Percentiles rank a stretch among this genome's conserved stretches.
Evolutionary conservation across 441 rosid genomes (phyloP).

Genomic region (Kokia cookei): DNA sequence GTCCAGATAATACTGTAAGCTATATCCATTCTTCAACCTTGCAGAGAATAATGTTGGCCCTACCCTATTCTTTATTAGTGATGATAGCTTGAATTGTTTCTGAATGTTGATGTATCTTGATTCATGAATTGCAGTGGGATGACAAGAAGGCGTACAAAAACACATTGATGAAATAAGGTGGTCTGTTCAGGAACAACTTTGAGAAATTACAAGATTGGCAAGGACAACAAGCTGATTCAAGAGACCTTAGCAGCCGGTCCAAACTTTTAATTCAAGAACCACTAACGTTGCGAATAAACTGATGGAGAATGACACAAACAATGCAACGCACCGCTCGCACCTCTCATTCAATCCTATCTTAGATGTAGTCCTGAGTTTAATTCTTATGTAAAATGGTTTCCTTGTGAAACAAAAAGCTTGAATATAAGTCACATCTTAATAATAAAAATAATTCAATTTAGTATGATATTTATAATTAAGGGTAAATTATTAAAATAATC

Average conservation of each 20-base stretch:
- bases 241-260: slow-evolving; percentile 85
- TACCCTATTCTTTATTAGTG: neutral
- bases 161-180: slow-evolving; percentile 63
- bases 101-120: neutral
- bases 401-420: neutral
- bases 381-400: neutral
- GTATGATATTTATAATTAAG: too few species aligned
- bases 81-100: neutral
- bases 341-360: neutral
- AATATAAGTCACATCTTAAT: too few species aligned
- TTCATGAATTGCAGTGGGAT: slow-evolving; percentile 45
- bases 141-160: slow-evolving; percentile 68
- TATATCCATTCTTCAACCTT: neutral
- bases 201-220: slow-evolving; percentile 67
- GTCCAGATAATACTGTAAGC: slow-evolving; percentile 74
- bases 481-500: too few species aligned
- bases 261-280: slow-evolving; percentile 23
- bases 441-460: too few species aligned
- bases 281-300: neutral
- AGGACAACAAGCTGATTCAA: slow-evolving; percentile 53
- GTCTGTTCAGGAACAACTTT: slow-evolving; percentile 77
- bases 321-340: too few species aligned
- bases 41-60: neutral
- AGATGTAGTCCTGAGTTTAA: neutral
- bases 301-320: neutral